Percentiles rank a stretch among this genome's conserved stretches.
These are phyloP conservation scores for Rhynchosporium secalis DNA, from an alignment of 2,329 filamentous ascomycete species.

Conservation along the genomic window DNA sequence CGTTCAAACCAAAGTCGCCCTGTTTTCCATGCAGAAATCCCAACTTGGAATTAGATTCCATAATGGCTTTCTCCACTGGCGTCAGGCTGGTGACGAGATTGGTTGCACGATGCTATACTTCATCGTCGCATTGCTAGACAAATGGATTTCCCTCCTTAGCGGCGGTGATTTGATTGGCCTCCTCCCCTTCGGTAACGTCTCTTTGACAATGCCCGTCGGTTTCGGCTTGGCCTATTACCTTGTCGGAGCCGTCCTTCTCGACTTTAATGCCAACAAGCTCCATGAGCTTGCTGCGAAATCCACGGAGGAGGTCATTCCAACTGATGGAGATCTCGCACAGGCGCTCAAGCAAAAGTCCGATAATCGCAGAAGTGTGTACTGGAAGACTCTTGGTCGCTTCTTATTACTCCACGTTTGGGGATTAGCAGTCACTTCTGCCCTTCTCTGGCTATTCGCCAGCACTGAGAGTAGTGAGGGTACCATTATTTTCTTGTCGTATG, in stretches of 20 bases:
- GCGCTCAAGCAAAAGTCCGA: conserved; percentile 25
- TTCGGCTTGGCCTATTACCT: conserved; percentile 59
- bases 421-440: conserved; percentile 48
- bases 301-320: conserved; percentile 47
- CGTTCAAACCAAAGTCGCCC: conserved; percentile 54
- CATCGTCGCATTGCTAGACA: conserved; percentile 54
- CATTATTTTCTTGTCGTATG: conserved; percentile 29
- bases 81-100: conserved; percentile 51
- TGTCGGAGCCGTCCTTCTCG: conserved; percentile 56
- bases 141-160: conserved; percentile 52
- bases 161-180: conserved; percentile 47
- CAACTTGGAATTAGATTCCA: conserved; percentile 56
- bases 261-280: conserved; percentile 54
- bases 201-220: conserved; percentile 43
- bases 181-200: conserved; percentile 40
- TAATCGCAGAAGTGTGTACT: conserved; percentile 47
- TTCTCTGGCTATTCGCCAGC: conserved; percentile 53
- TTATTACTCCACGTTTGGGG: conserved; percentile 54
- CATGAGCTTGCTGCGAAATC: conserved; percentile 45
- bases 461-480: conserved; percentile 32
- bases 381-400: conserved; percentile 50
- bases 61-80: conserved; percentile 58
- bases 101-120: conserved; percentile 56
- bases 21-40: conserved; percentile 52
- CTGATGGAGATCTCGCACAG: conserved; percentile 46